Base-by-base conservation (phyloP, 2,329 filamentous ascomycete species). In the Epichloe aotearoae region DNA sequence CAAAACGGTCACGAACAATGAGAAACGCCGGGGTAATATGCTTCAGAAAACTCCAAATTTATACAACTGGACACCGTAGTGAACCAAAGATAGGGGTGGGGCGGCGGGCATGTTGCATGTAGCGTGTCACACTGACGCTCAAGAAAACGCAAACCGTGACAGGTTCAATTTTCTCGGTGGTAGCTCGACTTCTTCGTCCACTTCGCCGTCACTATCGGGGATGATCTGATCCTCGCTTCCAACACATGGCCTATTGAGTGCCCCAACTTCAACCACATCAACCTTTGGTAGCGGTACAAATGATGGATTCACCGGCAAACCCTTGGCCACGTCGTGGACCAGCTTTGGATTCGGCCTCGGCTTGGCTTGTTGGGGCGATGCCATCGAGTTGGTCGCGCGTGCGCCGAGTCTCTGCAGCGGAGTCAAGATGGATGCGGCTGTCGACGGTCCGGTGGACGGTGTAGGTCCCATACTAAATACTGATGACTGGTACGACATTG, bases 181-280 rank as follows among this genome's bases (percentile, higher is more conserved):
- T 7, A 54, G 54, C 3, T 64, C 62, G 2, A 61, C 56, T 36
- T 72, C 69, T 10, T 62, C 61, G 6, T 73, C 71, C 17, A 68
- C 67, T 50, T 75, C 74, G 17, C 58, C 72, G 52, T 75, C 73
- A 53, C 75, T 77, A 59, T 75, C 75, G 26, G 73, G 72, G 14
- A 75, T 62, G 54, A 81, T 72, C 50, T 77, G 69, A 51, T 82
- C 78, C 59, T 82, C 78, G 57, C 77, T 81, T 14, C 78, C 77
- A 11, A 30, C 30, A 47, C 61, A 61, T 15, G 66, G 53, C 49
- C 58, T 60, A 56, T 78, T 75, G 41, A 80, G 60, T 2, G 74
- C 72, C 56, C 73, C 73, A 3, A 80, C 68, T 56, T 80, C 77
- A 7, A 66, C 66, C 26, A 77, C 53, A 54, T 79, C 74, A 2